phyloP scores from a whole-genome alignment of 305 asterid species.

The Fraxinus platypoda region DNA sequence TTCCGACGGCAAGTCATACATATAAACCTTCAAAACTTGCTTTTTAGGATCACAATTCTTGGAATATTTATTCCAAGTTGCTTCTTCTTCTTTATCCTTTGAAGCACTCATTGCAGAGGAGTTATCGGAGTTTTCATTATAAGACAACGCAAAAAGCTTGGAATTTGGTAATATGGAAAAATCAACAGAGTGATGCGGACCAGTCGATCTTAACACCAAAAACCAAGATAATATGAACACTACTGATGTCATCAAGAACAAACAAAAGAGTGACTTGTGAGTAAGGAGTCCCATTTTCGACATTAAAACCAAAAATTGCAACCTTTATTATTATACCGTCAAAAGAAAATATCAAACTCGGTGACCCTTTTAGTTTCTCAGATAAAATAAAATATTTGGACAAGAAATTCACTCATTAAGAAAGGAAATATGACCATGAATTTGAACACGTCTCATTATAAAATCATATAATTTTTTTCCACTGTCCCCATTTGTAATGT shows the following conservation, averaged over 20 bases:
- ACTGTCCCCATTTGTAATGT: background rate
- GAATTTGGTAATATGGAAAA: conserved; percentile 49
- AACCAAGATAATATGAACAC: conserved; percentile 54
- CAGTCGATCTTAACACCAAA: conserved; percentile 43
- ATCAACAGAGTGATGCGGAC: conserved; percentile 37
- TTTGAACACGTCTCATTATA: background rate
- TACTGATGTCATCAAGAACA: conserved; percentile 47
- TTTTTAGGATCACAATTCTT: conserved; percentile 30
- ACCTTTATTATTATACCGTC: conserved; percentile 13
- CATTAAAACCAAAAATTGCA: conserved; percentile 32
- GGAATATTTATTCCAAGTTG: conserved; percentile 10
- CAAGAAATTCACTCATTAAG: conserved; percentile 15
- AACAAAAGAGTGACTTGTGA: conserved; percentile 57
- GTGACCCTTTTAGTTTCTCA: conserved; percentile 23
- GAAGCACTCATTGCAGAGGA: conserved; percentile 5
- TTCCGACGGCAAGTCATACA: conserved; percentile 85
- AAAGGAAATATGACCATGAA: background rate
- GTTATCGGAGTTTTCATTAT: conserved; percentile 25
- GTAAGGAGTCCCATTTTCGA: conserved; percentile 43
- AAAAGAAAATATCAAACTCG: conserved; percentile 17
- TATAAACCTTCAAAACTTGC: conserved; percentile 62
- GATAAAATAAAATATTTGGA: conserved; percentile 24
- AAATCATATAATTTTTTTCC: conserved; percentile 19
- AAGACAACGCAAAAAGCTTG: conserved; percentile 34
- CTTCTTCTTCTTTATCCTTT: conserved; percentile 5